Evolutionary conservation across 805 yeast genomes (phyloP).

Genomic region (Saturnispora galanensis): DNA sequence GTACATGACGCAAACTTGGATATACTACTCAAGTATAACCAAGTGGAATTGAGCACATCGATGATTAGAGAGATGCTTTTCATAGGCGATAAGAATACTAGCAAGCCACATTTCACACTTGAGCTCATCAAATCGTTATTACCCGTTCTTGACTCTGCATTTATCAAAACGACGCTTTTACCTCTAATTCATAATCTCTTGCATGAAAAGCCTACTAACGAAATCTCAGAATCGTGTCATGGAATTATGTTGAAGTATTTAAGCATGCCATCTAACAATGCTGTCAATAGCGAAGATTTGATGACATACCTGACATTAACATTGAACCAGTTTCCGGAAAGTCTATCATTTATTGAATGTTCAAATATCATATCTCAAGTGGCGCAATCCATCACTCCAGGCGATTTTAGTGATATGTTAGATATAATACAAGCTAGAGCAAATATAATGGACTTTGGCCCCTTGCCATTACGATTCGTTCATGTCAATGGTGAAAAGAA

Average conservation of each 20-base stretch:
- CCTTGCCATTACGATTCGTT: slow-evolving; percentile 6
- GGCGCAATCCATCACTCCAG: not conserved
- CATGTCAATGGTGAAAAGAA: slow-evolving; percentile 10
- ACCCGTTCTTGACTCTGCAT: slow-evolving; percentile 25
- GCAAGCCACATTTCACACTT: slow-evolving; percentile 36
- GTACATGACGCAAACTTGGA: slow-evolving; percentile 33
- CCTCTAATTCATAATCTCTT: slow-evolving; percentile 21
- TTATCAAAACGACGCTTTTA: slow-evolving; percentile 22
- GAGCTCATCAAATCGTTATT: slow-evolving; percentile 39
- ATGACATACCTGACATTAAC: not conserved
- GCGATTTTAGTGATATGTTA: not conserved
- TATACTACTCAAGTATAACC: slow-evolving; percentile 20
- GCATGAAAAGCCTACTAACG: slow-evolving; percentile 17
- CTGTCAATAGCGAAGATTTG: not conserved
- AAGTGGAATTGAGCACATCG: slow-evolving; percentile 17
- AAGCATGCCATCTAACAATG: slow-evolving; percentile 15
- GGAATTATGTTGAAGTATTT: slow-evolving; percentile 39
- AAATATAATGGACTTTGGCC: slow-evolving; percentile 4
- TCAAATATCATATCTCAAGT: slow-evolving; percentile 36
- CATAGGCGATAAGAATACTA: not conserved
- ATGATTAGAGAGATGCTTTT: slow-evolving; percentile 16
- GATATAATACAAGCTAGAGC: slow-evolving; percentile 8
- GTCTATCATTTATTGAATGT: slow-evolving; percentile 47
- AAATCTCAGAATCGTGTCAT: slow-evolving; percentile 51
- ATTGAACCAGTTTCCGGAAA: slow-evolving; percentile 46